A percentile compares a stretch with the other conserved stretches of the same genome.
Conservation (phyloP, 306 rosid species). For the Dalbergia cultrata region DNA sequence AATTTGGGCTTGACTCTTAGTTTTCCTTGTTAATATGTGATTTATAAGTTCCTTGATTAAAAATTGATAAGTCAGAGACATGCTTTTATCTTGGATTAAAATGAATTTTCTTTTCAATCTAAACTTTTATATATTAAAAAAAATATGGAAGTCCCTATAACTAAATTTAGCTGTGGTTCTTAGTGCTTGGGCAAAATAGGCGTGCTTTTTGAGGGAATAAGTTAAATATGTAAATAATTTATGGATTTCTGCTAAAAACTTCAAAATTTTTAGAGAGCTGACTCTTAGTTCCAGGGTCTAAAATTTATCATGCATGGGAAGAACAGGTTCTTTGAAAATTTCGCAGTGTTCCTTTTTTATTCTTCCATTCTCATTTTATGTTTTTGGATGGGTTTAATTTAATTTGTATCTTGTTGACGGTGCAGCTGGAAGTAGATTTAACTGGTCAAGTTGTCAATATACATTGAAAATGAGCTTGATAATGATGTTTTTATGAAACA, state of each 20-base stretch:
- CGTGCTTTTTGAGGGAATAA: not conserved
- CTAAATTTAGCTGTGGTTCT: not conserved
- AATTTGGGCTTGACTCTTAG: too few species aligned
- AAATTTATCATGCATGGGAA: not conserved
- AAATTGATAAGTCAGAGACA: too few species aligned
- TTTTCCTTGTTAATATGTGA: too few species aligned
- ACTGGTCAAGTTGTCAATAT: not conserved
- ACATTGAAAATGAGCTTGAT: not conserved
- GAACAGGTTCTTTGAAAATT: not conserved
- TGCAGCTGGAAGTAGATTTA: not conserved
- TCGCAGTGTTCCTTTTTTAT: not conserved
- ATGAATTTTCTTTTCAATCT: too few species aligned
- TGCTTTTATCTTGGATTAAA: too few species aligned
- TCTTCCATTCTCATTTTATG: not conserved
- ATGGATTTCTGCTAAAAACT: not conserved
- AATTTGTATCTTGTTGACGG: not conserved
- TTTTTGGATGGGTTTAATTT: not conserved
- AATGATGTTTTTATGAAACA: conserved; percentile 47
- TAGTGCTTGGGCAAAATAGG: not conserved
- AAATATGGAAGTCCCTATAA: not conserved
- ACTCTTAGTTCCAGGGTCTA: too few species aligned
- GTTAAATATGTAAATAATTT: not conserved
- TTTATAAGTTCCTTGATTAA: too few species aligned
- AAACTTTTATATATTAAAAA: too few species aligned
- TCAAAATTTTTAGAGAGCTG: not conserved